These are phyloP conservation scores for Aegilops longissima DNA, from an alignment of 176 grass and related monocot genomes.

Conservation along the genomic window DNA sequence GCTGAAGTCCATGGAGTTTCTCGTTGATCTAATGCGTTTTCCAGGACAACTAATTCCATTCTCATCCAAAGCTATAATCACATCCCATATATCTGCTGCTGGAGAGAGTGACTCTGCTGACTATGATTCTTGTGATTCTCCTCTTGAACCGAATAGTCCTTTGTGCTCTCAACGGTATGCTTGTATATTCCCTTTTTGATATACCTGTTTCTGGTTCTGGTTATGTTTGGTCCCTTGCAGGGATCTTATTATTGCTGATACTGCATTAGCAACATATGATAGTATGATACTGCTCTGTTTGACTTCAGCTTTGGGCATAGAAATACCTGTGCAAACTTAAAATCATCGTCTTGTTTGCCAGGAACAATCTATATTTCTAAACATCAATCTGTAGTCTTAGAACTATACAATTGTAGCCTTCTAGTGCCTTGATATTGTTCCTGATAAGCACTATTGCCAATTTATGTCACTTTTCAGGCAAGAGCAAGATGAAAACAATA, in stretches of 20 bases:
- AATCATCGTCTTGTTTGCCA: slow-evolving; percentile 6
- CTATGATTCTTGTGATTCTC: slow-evolving; percentile 98
- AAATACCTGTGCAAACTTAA: background rate
- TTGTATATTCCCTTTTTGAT: slow-evolving; percentile 18
- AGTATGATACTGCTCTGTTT: background rate
- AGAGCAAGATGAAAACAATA: slow-evolving; percentile 77
- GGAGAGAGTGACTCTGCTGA: slow-evolving; percentile 92
- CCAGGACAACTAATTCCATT: slow-evolving; percentile 95
- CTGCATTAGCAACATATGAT: background rate
- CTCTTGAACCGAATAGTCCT: slow-evolving; percentile 94
- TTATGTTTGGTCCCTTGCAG: slow-evolving; percentile 18
- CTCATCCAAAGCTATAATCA: slow-evolving; percentile 75
- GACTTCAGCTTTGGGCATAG: slow-evolving; percentile 2
- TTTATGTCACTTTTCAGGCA: slow-evolving; percentile 46
- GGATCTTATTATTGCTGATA: background rate
- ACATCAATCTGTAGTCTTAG: background rate
- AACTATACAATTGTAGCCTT: background rate
- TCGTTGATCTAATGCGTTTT: slow-evolving; percentile 95
- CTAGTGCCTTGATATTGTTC: background rate
- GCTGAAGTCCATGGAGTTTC: slow-evolving; percentile 69
- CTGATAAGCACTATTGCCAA: background rate
- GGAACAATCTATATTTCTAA: slow-evolving; percentile 12
- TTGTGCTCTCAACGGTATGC: slow-evolving; percentile 67
- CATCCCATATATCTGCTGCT: slow-evolving; percentile 81
- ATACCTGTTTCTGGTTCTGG: slow-evolving; percentile 7